Base-by-base conservation (phyloP, 176 grass and related monocot species). In the Alloteropsis semialata region DNA sequence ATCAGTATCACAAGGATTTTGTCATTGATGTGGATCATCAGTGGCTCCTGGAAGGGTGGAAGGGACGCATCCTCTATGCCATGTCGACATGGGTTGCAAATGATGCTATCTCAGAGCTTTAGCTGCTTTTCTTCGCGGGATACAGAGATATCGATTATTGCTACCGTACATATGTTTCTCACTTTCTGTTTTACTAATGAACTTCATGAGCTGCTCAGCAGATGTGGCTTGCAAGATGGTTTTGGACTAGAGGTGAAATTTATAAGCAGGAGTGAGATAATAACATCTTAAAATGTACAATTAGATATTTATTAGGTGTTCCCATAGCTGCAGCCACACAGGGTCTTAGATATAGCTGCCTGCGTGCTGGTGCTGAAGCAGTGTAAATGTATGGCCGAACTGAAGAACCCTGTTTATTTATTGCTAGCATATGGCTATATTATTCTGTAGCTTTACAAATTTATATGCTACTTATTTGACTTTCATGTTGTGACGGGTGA, bases 31-130 rank as follows among this genome's bases (percentile, higher is more conserved):
- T 34, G 13, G 82, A 89, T 85, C 67, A 82, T 51, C 46, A 38
- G 22, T 89, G 87, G 87, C 70, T 85, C 32, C 76, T 89, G 12
- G 61, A 70, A 10, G 89, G 85, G 8, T 91, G 89, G 89, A 91
- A 86, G 67, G 81, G 87, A 2, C 87, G 65, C 29, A 80, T 84
- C 43, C 55, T 89, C 12, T 75, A 80, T 21, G 75, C 50, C 50
- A 56, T 89, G 51, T 80, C 75, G 2, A 75, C 81, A 18, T 90
- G 88, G 88, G 36, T 44, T 74, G 84, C 67, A 25, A 66, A 64
- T 28, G 55, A 39, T 53, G 18, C 30, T 19, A 42, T 1, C 12
- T 79, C 56, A 41, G 14, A 45, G 8, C 25, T 55, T 32, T 80
- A 73, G 32, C 42, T 42, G 1, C 50, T 22, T 8, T 18, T 63